These are phyloP conservation scores for Capsella bursapastoris DNA, from an alignment of 345 rosid species.

Conservation along the genomic window DNA sequence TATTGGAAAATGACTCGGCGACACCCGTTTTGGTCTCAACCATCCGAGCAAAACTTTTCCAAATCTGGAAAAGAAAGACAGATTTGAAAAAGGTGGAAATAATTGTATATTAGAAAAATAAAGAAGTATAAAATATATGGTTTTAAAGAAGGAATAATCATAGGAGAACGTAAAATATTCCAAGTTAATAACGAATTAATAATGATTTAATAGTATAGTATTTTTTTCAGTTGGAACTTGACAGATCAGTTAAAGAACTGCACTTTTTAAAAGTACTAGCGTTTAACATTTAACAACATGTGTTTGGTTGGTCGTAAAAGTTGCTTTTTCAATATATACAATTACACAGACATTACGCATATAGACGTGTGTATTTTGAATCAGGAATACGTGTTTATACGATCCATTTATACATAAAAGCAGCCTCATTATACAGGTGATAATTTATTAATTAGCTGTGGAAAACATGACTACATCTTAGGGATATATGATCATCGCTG, in stretches of 20 bases:
- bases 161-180: conserved; percentile 19
- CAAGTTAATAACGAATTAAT: conserved; percentile 23
- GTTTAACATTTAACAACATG: conserved; percentile 39
- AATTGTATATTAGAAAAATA: neutral
- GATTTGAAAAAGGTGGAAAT: conserved; percentile 34
- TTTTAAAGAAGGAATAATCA: conserved; percentile 24
- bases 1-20: conserved; percentile 42
- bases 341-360: neutral
- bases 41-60: conserved; percentile 44
- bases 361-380: neutral
- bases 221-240: conserved; percentile 30
- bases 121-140: neutral
- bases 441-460: neutral
- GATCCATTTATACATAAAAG: conserved; percentile 15
- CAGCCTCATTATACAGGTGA: neutral
- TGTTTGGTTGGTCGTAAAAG: conserved; percentile 40
- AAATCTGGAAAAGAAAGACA: conserved; percentile 45
- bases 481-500: conserved; percentile 1
- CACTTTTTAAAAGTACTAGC: conserved; percentile 40
- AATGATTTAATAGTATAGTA: neutral
- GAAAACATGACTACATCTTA: conserved; percentile 11
- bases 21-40: conserved; percentile 36
- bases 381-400: conserved; percentile 6
- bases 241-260: conserved; percentile 38
- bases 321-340: conserved; percentile 17